phyloP scores from a whole-genome alignment of 257 asterid species.

The Nicotiana benthamiana region DNA sequence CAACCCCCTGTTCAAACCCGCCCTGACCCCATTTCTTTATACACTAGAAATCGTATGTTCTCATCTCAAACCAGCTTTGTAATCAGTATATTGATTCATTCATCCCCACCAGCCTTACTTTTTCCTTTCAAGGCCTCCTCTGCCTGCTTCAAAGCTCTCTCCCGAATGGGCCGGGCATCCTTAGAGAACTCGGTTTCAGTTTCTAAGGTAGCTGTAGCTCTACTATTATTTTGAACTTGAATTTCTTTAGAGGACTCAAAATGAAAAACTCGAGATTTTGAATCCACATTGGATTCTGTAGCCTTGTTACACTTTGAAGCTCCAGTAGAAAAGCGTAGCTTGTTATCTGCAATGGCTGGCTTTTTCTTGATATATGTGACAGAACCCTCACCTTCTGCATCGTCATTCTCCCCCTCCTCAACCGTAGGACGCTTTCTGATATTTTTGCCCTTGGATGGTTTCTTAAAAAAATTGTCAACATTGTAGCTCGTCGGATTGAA shows the following conservation, averaged over 20 bases:
- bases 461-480: constrained; percentile 81
- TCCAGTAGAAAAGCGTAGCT: constrained; percentile 59
- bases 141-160: constrained; percentile 68
- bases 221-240: constrained; percentile 76
- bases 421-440: constrained; percentile 56
- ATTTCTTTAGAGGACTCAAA: constrained; percentile 69
- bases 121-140: constrained; percentile 67
- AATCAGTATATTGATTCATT: constrained; percentile 77
- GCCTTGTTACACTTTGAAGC: constrained; percentile 24
- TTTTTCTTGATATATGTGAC: constrained; percentile 52
- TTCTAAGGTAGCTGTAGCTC: constrained; percentile 78
- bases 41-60: constrained; percentile 83
- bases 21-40: too few relatives aligned
- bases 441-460: constrained; percentile 70
- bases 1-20: too few relatives aligned
- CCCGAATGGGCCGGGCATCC: constrained; percentile 82
- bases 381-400: constrained; percentile 37
- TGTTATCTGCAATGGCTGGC: constrained; percentile 41
- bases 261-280: constrained; percentile 42
- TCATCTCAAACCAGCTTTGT: constrained; percentile 88
- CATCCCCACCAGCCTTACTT: constrained; percentile 38
- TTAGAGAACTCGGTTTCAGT: constrained; percentile 83
- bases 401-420: constrained; percentile 47
- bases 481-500: too few relatives aligned
- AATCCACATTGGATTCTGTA: constrained; percentile 30